Percentiles rank a stretch among this genome's conserved stretches.
Conservation (phyloP, 495 filamentous ascomycete genomes). For the Daldinia vernicosa region DNA sequence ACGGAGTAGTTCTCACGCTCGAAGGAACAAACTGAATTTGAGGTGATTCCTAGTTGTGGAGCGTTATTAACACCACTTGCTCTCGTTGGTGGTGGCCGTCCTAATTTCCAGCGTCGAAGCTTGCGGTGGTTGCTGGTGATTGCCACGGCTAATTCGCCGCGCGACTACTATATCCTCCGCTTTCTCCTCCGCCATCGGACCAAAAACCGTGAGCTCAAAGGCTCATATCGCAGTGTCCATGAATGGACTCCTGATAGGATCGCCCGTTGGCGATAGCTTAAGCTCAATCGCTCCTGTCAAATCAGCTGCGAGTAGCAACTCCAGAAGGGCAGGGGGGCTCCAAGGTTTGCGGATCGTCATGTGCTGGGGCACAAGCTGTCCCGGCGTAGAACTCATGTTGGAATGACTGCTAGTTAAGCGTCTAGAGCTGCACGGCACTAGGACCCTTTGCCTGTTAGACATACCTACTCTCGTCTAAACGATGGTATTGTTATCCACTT, state of each 20-base stretch:
- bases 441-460: constrained; percentile 5
- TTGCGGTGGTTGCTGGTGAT: not conserved
- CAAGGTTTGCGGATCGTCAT: constrained; percentile 18
- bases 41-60: constrained; percentile 8
- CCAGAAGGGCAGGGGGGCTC: constrained; percentile 17
- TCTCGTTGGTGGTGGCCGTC: constrained; percentile 2
- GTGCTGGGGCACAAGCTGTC: constrained; percentile 25
- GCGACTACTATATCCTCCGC: constrained; percentile 1
- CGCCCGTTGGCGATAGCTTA: constrained; percentile 16
- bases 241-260: constrained; percentile 15
- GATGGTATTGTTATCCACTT: constrained; percentile 25
- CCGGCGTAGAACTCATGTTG: constrained; percentile 14
- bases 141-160: constrained; percentile 5
- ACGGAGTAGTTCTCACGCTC: constrained; percentile 2
- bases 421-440: constrained; percentile 2
- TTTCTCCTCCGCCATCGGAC: constrained; percentile 21
- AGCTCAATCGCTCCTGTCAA: constrained; percentile 5
- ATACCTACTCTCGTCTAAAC: constrained; percentile 14
- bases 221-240: constrained; percentile 17
- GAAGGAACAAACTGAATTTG: constrained; percentile 2
- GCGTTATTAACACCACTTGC: constrained; percentile 7
- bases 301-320: constrained; percentile 24
- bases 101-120: constrained; percentile 3
- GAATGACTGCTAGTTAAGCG: constrained; percentile 19
- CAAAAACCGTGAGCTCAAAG: constrained; percentile 20